A percentile compares a stretch with the other conserved stretches of the same genome.
Evolutionary conservation across 2,329 filamentous ascomycete genomes (phyloP).

Genomic region (Neurospora sp.): DNA sequence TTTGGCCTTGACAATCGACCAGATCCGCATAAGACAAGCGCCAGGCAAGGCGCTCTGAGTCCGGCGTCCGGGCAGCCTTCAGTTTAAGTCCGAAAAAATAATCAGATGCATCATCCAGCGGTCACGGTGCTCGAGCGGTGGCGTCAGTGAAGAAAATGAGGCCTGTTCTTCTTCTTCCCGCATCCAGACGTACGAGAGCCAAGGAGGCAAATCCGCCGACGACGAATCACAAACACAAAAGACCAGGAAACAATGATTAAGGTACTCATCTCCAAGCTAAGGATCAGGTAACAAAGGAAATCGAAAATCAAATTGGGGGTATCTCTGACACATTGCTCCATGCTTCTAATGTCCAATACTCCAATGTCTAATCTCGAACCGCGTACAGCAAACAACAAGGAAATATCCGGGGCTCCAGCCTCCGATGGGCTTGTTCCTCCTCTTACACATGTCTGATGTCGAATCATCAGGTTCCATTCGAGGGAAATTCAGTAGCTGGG

Average conservation of each 20-base stretch:
- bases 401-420: neutral
- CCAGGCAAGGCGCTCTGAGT: too few species aligned
- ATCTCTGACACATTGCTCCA: neutral
- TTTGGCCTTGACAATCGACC: too few species aligned
- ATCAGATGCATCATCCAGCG: too few species aligned
- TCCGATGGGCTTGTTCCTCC: neutral
- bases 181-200: neutral
- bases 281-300: neutral
- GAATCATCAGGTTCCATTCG: neutral
- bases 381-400: neutral
- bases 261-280: neutral
- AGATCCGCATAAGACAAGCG: too few species aligned
- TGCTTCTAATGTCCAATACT: neutral
- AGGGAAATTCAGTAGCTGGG: too few species aligned
- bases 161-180: too few species aligned
- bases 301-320: neutral
- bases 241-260: neutral
- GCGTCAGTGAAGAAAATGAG: neutral
- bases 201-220: neutral
- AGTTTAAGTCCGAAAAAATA: too few species aligned
- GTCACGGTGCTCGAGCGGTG: neutral
- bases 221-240: neutral
- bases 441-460: neutral
- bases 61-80: too few species aligned
- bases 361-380: neutral